phyloP scores from a whole-genome alignment of 1,139 yeast genomes.

The Arxiozyma bovina region DNA sequence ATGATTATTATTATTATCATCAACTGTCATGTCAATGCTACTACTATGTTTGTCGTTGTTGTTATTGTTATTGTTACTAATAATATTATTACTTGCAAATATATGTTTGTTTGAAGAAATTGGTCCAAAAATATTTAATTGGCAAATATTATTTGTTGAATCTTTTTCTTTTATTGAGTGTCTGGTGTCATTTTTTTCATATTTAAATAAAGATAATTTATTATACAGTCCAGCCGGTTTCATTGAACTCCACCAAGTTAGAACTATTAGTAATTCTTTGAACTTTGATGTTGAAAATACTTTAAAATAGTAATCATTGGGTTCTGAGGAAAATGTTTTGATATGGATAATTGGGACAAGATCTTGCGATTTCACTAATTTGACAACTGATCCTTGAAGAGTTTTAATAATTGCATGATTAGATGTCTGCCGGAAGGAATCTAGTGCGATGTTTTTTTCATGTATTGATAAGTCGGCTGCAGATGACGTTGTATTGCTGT shows the following conservation, averaged over 20 bases:
- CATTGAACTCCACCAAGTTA: slow-evolving; percentile 58
- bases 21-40: not conserved
- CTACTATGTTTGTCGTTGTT: not conserved
- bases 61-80: slow-evolving; percentile 16
- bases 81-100: slow-evolving; percentile 3
- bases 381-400: slow-evolving; percentile 34
- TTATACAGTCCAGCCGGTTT: slow-evolving; percentile 50
- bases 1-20: slow-evolving; percentile 13
- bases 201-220: slow-evolving; percentile 32
- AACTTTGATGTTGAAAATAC: slow-evolving; percentile 24
- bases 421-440: not conserved
- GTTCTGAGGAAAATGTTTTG: slow-evolving; percentile 6
- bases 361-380: slow-evolving; percentile 18
- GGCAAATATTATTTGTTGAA: slow-evolving; percentile 41
- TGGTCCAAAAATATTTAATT: slow-evolving; percentile 59
- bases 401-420: slow-evolving; percentile 28
- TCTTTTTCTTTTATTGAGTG: slow-evolving; percentile 11
- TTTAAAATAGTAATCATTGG: not conserved
- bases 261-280: slow-evolving; percentile 41
- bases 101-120: slow-evolving; percentile 38
- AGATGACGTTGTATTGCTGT: not conserved
- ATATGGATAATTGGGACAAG: slow-evolving; percentile 3
- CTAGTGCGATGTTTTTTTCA: not conserved
- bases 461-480: not conserved
- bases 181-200: slow-evolving; percentile 2